phyloP scores from a whole-genome alignment of 2,329 filamentous ascomycete species.

The Cercospora zeina region DNA sequence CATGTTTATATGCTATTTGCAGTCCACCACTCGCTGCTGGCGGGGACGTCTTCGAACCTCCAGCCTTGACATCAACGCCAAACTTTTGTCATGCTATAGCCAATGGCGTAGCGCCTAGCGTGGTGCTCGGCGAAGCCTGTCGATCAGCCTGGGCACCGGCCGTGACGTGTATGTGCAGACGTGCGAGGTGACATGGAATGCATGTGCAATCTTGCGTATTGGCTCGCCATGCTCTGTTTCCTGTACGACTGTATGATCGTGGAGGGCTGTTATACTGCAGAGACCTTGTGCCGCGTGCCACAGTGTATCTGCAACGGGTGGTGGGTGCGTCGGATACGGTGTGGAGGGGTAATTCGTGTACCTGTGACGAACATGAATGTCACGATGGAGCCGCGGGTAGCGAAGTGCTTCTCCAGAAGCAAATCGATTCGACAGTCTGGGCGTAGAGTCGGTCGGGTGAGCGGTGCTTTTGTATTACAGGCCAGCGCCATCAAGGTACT shows the following conservation, averaged over 20 bases:
- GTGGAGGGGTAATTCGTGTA: too few species aligned
- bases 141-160: neutral
- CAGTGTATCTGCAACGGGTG: neutral
- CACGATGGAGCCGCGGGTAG: neutral
- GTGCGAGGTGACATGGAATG: neutral
- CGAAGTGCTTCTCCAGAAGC: neutral
- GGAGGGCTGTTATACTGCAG: neutral
- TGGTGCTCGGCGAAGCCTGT: neutral
- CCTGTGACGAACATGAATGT: slow-evolving; percentile 7
- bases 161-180: slow-evolving; percentile 5
- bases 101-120: slow-evolving; percentile 2
- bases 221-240: neutral
- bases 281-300: neutral
- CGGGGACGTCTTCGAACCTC: neutral
- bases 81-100: slow-evolving; percentile 14
- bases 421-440: neutral
- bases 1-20: slow-evolving; percentile 10
- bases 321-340: neutral
- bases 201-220: neutral
- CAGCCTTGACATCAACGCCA: slow-evolving; percentile 16
- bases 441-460: neutral
- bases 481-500: slow-evolving; percentile 9
- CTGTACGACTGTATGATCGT: neutral
- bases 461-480: neutral
- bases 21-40: slow-evolving; percentile 2